Percentiles rank a stretch among this genome's conserved stretches.
Evolutionary conservation across 2,329 filamentous ascomycete genomes (phyloP).

Genomic region (Fusarium camptoceras): DNA sequence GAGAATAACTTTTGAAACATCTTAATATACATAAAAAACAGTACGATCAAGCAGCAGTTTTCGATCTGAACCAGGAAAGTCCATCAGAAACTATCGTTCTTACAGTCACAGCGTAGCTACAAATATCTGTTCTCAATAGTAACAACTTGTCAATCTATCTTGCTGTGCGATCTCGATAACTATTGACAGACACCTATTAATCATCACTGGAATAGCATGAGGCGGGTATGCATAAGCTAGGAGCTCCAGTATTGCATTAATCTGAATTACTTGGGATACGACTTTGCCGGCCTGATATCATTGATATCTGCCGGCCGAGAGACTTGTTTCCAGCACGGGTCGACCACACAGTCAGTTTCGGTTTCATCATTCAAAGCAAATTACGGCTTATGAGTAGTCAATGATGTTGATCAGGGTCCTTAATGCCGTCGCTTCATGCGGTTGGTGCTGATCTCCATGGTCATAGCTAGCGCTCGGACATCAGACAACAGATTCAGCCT

Average conservation of each 20-base stretch:
- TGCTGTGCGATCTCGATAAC: neutral
- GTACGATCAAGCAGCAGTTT: too few relatives aligned
- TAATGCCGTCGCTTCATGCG: neutral
- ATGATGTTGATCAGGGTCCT: neutral
- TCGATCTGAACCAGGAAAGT: neutral
- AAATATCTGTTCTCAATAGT: neutral
- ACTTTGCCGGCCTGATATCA: neutral
- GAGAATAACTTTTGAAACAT: too few relatives aligned
- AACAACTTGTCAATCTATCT: neutral
- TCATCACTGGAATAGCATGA: neutral
- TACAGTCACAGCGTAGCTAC: neutral
- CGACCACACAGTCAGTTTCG: neutral
- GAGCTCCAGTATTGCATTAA: neutral
- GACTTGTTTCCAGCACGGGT: too few relatives aligned
- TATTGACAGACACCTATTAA: neutral
- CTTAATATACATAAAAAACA: too few relatives aligned
- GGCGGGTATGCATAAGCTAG: neutral
- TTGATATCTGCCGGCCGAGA: neutral
- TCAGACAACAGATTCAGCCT: neutral
- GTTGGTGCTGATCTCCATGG: neutral
- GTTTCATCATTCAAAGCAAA: neutral
- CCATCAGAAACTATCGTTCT: neutral
- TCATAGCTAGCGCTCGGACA: neutral
- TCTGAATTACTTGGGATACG: neutral
- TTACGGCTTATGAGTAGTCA: neutral